Conservation (phyloP, 805 yeast species). For the Starmerella bombicola region DNA sequence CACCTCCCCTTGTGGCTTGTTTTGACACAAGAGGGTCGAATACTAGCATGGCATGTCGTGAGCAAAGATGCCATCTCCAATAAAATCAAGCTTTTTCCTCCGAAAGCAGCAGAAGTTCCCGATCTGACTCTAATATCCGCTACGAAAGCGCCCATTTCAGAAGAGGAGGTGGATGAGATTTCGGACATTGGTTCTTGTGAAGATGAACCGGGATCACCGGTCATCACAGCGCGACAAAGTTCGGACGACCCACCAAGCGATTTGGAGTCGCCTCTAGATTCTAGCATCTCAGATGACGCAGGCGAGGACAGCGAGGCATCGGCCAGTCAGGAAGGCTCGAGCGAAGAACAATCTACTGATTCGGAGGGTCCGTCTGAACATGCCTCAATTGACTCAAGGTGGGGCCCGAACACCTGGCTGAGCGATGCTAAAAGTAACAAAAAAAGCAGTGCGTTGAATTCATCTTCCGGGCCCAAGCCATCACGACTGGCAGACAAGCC, state of each 20-base stretch:
- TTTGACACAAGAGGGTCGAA: conserved; percentile 19
- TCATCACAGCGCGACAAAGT: too few species aligned
- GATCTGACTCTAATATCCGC: background rate
- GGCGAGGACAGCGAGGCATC: too few species aligned
- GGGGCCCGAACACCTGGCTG: background rate
- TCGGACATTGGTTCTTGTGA: too few species aligned
- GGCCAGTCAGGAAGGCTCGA: background rate
- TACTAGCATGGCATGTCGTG: conserved; percentile 19
- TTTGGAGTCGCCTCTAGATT: background rate
- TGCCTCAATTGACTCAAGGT: too few species aligned
- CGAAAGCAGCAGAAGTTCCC: background rate
- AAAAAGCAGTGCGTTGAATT: too few species aligned
- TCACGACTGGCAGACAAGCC: too few species aligned
- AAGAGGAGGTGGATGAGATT: conserved; percentile 9
- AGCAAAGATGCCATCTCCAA: background rate
- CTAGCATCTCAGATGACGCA: too few species aligned
- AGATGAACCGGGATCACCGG: too few species aligned
- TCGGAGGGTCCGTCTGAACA: background rate
- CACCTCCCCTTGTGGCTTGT: conserved; percentile 18
- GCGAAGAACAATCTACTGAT: background rate
- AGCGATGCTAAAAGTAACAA: too few species aligned
- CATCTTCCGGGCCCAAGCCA: too few species aligned
- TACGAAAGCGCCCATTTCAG: conserved; percentile 1
- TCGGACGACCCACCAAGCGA: background rate
- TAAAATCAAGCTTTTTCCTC: background rate